Percentiles rank a stretch among this genome's conserved stretches.
phyloP scores from a whole-genome alignment of 2,329 filamentous ascomycete species.

The Aspergillus sp. region DNA sequence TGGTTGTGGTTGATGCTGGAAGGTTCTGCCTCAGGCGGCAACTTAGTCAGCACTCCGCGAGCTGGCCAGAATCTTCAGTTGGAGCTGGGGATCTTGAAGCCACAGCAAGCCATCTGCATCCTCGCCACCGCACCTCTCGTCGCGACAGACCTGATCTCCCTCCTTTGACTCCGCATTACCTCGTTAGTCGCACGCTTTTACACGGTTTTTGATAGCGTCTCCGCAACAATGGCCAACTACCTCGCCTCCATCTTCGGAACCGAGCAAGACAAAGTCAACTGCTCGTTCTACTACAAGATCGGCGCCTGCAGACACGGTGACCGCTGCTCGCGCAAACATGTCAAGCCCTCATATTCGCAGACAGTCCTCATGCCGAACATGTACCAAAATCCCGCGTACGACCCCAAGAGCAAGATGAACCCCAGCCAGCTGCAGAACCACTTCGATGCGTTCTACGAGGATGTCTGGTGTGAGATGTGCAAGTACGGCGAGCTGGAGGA shows the following conservation, averaged over 20 bases:
- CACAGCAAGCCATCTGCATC: background rate
- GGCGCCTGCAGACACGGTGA: conserved; percentile 98
- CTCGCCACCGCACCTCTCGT: conserved; percentile 1
- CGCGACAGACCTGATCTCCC: background rate
- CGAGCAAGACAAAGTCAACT: conserved; percentile 99
- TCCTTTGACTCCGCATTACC: background rate
- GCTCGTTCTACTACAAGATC: conserved; percentile 99
- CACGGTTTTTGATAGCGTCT: conserved; percentile 1
- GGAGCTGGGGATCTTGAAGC: conserved; percentile 17
- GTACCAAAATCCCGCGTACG: conserved; percentile 98
- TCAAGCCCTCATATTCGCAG: conserved; percentile 97
- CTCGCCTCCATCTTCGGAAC: conserved; percentile 99
- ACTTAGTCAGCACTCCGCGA: conserved; percentile 30
- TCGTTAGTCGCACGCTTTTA: background rate
- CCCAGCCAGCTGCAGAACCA: conserved; percentile 94
- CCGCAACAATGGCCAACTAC: conserved; percentile 79
- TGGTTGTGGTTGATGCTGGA: background rate
- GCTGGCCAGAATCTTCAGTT: conserved; percentile 39
- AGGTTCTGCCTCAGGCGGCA: conserved; percentile 18
- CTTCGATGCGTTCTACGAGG: conserved; percentile 99
- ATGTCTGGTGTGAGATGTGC: conserved; percentile 99
- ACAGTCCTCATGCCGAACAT: conserved; percentile 97
- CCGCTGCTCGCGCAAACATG: conserved; percentile 96
- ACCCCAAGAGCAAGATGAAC: conserved; percentile 96
- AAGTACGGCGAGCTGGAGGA: conserved; percentile 97